Percentiles rank a stretch among this genome's conserved stretches.
Conservation (phyloP, 495 filamentous ascomycete species). For the Penicillium crystallinum region DNA sequence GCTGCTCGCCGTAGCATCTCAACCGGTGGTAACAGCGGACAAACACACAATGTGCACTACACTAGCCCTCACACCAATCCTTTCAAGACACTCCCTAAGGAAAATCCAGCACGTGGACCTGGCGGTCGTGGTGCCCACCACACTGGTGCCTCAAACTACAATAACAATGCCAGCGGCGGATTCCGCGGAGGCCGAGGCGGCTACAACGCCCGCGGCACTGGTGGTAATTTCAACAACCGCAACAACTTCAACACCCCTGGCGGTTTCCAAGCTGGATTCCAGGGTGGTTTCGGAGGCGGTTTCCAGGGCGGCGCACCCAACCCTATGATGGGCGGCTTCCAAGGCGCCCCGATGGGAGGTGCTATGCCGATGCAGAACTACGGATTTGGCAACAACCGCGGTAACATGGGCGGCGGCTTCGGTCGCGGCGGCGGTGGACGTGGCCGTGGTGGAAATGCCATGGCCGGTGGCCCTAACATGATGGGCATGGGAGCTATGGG, state of each 20-base stretch:
- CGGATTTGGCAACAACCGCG: slow-evolving; percentile 54
- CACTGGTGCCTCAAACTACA: slow-evolving; percentile 5
- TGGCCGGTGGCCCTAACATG: slow-evolving; percentile 42
- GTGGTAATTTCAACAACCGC: slow-evolving; percentile 40
- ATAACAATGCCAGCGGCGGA: slow-evolving; percentile 21
- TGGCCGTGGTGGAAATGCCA: slow-evolving; percentile 53
- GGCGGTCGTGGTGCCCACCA: slow-evolving; percentile 34
- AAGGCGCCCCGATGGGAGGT: slow-evolving; percentile 46
- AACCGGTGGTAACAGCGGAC: background rate
- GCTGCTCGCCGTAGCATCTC: slow-evolving; percentile 83
- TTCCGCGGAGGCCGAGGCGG: slow-evolving; percentile 45
- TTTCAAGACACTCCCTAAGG: slow-evolving; percentile 88
- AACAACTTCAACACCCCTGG: slow-evolving; percentile 47
- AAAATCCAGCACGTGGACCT: slow-evolving; percentile 71
- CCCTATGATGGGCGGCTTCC: slow-evolving; percentile 61
- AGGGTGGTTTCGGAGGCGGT: slow-evolving; percentile 23
- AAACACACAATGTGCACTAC: slow-evolving; percentile 62
- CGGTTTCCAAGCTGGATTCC: slow-evolving; percentile 38
- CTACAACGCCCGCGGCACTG: slow-evolving; percentile 36
- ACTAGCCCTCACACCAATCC: slow-evolving; percentile 75
- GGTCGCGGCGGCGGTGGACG: slow-evolving; percentile 62
- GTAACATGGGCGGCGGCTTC: slow-evolving; percentile 56
- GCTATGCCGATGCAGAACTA: slow-evolving; percentile 46
- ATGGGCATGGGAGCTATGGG: slow-evolving; percentile 52
- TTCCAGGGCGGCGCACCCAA: slow-evolving; percentile 42